Evolutionary conservation across 2,329 filamentous ascomycete genomes (phyloP).

Genomic region (Fusarium foetens): DNA sequence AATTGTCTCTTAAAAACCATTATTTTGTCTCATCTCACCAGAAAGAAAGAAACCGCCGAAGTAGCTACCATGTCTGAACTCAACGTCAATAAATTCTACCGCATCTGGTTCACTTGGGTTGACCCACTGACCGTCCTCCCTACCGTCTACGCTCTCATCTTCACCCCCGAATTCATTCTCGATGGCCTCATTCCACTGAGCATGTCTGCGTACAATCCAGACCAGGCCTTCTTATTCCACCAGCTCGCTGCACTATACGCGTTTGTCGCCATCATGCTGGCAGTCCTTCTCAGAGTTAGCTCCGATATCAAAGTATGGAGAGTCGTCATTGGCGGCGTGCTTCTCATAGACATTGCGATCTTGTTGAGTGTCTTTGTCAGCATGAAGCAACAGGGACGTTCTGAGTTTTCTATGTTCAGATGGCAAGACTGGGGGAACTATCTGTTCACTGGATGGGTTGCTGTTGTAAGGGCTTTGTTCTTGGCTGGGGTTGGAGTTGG

Average conservation of each 20-base stretch:
- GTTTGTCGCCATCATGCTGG: slow-evolving; percentile 30
- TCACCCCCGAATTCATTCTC: slow-evolving; percentile 29
- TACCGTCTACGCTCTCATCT: slow-evolving; percentile 30
- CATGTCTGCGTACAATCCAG: slow-evolving; percentile 28
- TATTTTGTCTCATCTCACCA: rapidly evolving
- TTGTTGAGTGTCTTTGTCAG: slow-evolving; percentile 29
- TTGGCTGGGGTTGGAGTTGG: slow-evolving; percentile 33
- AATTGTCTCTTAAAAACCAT: background rate
- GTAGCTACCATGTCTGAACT: slow-evolving; percentile 1
- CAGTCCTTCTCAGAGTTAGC: slow-evolving; percentile 16
- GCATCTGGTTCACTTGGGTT: slow-evolving; percentile 40
- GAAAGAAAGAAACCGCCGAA: background rate
- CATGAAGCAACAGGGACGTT: slow-evolving; percentile 29
- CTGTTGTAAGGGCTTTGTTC: slow-evolving; percentile 29
- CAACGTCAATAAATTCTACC: slow-evolving; percentile 28
- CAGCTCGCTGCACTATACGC: slow-evolving; percentile 34
- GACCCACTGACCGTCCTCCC: slow-evolving; percentile 27
- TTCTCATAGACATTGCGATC: slow-evolving; percentile 35
- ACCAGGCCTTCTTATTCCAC: slow-evolving; percentile 39
- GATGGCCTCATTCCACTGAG: slow-evolving; percentile 29
- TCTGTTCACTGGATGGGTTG: slow-evolving; percentile 22
- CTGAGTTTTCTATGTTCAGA: slow-evolving; percentile 9
- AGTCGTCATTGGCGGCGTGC: slow-evolving; percentile 21
- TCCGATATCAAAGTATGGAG: slow-evolving; percentile 39
- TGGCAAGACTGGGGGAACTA: slow-evolving; percentile 37